A percentile compares a stretch with the other conserved stretches of the same genome.
Conservation (phyloP, 768 basidiomycete species). For the Amanita muscaria region DNA sequence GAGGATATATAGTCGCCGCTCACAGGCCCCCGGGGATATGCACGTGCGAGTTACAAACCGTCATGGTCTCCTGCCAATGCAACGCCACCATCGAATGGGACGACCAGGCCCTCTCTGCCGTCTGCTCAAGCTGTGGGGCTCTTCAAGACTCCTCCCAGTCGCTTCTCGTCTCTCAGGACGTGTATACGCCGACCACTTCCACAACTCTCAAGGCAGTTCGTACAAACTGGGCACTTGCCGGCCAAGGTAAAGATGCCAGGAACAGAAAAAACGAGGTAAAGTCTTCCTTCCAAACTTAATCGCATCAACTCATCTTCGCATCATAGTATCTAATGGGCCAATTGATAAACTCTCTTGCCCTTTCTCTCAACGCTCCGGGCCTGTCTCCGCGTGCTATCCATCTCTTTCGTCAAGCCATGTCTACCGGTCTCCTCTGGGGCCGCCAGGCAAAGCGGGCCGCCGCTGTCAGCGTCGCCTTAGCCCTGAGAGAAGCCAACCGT, state of each 20-base stretch:
- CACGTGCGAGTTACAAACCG: conserved; percentile 21
- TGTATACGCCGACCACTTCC: conserved; percentile 23
- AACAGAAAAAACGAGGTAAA: conserved; percentile 56
- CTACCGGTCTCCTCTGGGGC: conserved; percentile 63
- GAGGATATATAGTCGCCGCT: not conserved
- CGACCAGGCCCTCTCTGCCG: conserved; percentile 47
- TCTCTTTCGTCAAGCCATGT: conserved; percentile 64
- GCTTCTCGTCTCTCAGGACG: conserved; percentile 42
- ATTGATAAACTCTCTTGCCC: conserved; percentile 53
- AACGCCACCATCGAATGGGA: conserved; percentile 43
- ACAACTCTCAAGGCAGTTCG: conserved; percentile 42
- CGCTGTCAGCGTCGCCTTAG: conserved; percentile 60
- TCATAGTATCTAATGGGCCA: conserved; percentile 52
- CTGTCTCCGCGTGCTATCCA: conserved; percentile 55
- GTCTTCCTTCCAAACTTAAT: conserved; percentile 16
- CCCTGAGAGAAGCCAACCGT: conserved; percentile 61
- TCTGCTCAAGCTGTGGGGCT: conserved; percentile 69
- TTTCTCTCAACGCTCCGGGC: conserved; percentile 50
- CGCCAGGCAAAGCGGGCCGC: conserved; percentile 59
- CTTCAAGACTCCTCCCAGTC: conserved; percentile 55
- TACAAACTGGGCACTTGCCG: conserved; percentile 52
- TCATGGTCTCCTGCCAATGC: conserved; percentile 52
- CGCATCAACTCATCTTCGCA: conserved; percentile 13
- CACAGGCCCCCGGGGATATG: not conserved
- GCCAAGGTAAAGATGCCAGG: conserved; percentile 57